phyloP scores from a whole-genome alignment of 441 rosid species.

The Brassica balearica region DNA sequence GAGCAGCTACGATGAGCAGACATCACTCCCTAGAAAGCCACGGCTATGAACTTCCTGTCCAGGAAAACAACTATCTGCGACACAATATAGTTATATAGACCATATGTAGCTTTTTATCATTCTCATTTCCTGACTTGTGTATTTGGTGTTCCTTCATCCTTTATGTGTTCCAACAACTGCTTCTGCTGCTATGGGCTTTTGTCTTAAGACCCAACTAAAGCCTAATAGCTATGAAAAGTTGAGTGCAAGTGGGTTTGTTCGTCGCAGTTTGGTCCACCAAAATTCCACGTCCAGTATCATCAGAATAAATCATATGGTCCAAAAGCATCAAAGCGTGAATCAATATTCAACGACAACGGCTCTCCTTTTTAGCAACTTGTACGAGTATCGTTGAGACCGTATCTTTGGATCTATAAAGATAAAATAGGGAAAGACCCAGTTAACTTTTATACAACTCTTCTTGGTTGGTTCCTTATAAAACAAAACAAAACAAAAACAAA shows the following conservation, averaged over 20 bases:
- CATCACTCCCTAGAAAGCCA: too few relatives aligned
- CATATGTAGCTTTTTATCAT: too few relatives aligned
- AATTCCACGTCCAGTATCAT: conserved; percentile 18
- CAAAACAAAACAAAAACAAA: not conserved
- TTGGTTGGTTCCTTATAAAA: conserved; percentile 9
- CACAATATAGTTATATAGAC: too few relatives aligned
- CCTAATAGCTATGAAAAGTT: conserved; percentile 13
- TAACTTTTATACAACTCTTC: conserved; percentile 10
- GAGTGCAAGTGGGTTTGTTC: conserved; percentile 31
- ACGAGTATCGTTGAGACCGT: conserved; percentile 29
- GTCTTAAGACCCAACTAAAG: not conserved
- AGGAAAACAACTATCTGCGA: too few relatives aligned
- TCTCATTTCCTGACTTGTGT: too few relatives aligned
- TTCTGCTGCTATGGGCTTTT: not conserved
- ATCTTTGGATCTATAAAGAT: conserved; percentile 28
- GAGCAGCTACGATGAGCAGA: too few relatives aligned
- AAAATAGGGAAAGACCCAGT: not conserved
- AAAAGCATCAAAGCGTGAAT: conserved; percentile 24
- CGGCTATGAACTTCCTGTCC: too few relatives aligned
- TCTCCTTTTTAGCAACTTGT: conserved; percentile 35
- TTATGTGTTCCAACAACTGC: too few relatives aligned
- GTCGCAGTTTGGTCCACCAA: conserved; percentile 27
- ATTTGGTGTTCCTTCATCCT: too few relatives aligned
- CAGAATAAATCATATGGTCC: conserved; percentile 40
- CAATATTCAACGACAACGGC: conserved; percentile 19